Evolutionary conservation across 495 filamentous ascomycete species (phyloP), one percentile per base, ranked within the genome.

Genomic region (Tuber umbilicatum): DNA sequence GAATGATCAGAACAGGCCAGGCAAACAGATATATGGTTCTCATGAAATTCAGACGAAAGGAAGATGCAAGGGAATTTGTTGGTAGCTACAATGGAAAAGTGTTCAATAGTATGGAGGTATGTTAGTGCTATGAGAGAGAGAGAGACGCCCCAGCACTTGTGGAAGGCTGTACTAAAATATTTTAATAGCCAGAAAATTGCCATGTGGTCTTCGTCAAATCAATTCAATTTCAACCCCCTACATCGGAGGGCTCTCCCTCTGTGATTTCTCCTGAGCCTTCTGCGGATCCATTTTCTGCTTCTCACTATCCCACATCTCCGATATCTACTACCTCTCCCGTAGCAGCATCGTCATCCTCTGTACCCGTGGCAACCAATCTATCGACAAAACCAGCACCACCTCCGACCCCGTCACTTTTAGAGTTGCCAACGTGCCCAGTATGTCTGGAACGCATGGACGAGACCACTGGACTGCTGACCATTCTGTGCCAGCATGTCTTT

Each of bases 361-460:
- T 83, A n/a, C 83, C 85, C n/a, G 85, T 86, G 74, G 87, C 88
- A 23, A 85, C 86, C 39, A 84, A 86, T 64, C 85, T 91, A 17
- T 88, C 87, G 17, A 87, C 91, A 12, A 97, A 93, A 82, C 95
- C 95, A 0, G 89, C 94, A 27, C 93, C 95, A 1, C 95, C 95
- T 35, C 96, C 94, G 16, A 97, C 95, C 2, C 93, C 94, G 1
- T 89, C 92, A 27, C 87, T 98, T 17, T 86, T 97, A 74, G 95
- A 99, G 84, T 86, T 99, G 1, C 95, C 95, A 6, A 99, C 96
- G 3, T 99, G 95, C 77, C 93, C 96, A 1, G 96, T 99, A 21
- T 99, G 95, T 78, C 87, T 99, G 19, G 95, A 99, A 84, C 91
- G 95, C 45, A 99, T 99, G 95, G 95, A 99, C 78, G 94, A 99